A percentile compares a stretch with the other conserved stretches of the same genome.
phyloP scores from a whole-genome alignment of 1,139 yeast genomes.

The Pichia sp. region DNA sequence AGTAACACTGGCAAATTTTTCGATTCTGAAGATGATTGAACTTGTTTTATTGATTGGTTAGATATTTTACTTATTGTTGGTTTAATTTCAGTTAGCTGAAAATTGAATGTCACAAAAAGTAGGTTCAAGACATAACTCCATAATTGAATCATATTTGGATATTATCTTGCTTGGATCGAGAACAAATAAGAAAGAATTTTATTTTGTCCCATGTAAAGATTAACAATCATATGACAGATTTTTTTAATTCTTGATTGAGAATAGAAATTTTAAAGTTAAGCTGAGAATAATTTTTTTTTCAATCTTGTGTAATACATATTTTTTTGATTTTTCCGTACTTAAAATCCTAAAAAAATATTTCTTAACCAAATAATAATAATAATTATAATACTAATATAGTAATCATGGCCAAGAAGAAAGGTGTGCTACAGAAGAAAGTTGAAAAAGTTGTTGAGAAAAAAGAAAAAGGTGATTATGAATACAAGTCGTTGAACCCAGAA shows the following conservation, averaged over 20 bases:
- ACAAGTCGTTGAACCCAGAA: neutral
- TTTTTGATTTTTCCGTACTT: neutral
- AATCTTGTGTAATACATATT: neutral
- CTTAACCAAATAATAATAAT: neutral
- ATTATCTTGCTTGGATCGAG: too few relatives aligned
- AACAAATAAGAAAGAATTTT: too few relatives aligned
- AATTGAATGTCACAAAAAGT: neutral
- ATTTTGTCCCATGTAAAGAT: too few relatives aligned
- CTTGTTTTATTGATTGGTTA: neutral
- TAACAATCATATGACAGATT: too few relatives aligned
- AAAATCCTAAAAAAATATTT: neutral
- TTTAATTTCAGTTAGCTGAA: neutral
- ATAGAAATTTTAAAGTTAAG: too few relatives aligned
- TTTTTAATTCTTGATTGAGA: too few relatives aligned
- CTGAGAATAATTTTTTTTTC: neutral
- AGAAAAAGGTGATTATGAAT: slow-evolving; percentile 7
- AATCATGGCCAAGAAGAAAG: slow-evolving; percentile 4
- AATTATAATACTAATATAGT: neutral
- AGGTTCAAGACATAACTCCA: neutral
- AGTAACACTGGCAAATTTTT: slow-evolving; percentile 49
- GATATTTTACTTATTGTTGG: neutral
- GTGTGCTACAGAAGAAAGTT: slow-evolving; percentile 7
- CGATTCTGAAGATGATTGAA: neutral
- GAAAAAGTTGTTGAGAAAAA: neutral
- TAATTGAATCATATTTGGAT: neutral